Evolutionary conservation across 2,329 filamentous ascomycete genomes (phyloP), one percentile per base, ranked within the genome.

Genomic region (Penicillium capsulatum): DNA sequence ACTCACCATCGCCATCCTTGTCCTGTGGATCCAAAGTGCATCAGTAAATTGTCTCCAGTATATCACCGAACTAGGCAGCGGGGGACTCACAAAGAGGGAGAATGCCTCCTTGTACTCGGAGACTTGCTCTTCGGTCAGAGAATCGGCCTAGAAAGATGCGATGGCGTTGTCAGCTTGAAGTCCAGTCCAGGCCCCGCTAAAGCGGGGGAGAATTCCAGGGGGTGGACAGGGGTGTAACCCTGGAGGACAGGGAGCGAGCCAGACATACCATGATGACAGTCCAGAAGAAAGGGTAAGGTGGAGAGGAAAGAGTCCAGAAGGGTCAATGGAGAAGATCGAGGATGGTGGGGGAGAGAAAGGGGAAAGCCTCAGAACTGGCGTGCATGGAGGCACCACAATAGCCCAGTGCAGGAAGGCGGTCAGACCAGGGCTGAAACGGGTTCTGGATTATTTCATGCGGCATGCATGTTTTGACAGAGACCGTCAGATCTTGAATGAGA

Each of bases 81-180:
- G 31, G 27, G 39, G 13, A 83, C 92, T 84, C 84, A 98, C 92
- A 73, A 98, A 98, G 56, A 98, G 87, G 69, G 92, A 98, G 76
- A 98, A 98, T 40, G 92, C 92, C 77, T 98, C 92, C 86, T 97
- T 98, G 80, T 97, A 98, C 77, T 98, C 92, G 68, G 92, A 97
- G 69, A 98, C 92, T 81, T 98, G 92, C 77, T 98, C 92, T 80
- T 98, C 92, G 61, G 92, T 97, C 66, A 98, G 84, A 71, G 91
- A 91, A 70, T 98, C 92, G 70, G 91, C 91, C 91, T 97, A 68
- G 42, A 53, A 14, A 32, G 37, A 34, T 51, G 45, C 42, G 46
- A 47, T 52, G 42, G 33, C 33, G 32, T 22, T 13, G 55, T 62
- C 48, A 65, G 61, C 47, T 49, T 40, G 41, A 36, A 44, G 41